Evolutionary conservation across 140 eudicot genomes (phyloP).

Genomic region (Oenanthe javanica): DNA sequence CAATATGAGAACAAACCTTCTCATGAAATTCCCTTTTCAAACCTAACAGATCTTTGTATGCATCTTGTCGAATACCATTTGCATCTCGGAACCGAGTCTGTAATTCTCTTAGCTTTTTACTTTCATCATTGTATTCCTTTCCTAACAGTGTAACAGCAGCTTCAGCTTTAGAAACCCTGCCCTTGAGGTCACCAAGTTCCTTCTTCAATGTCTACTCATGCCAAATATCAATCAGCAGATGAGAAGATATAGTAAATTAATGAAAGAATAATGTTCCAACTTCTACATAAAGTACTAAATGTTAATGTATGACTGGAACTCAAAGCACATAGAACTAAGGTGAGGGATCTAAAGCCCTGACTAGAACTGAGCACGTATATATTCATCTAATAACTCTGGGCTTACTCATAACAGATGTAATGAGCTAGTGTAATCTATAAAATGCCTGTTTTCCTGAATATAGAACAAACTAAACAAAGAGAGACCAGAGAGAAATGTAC

Average conservation of each 20-base stretch:
- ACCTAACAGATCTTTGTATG: constrained; percentile 36
- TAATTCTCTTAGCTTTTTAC: constrained; percentile 44
- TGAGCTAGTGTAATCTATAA: neutral
- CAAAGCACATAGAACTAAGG: neutral
- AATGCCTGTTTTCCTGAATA: neutral
- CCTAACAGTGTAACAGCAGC: constrained; percentile 28
- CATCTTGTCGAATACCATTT: constrained; percentile 67
- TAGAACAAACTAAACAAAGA: neutral
- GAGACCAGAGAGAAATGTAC: constrained; percentile 23
- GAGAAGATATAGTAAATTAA: neutral
- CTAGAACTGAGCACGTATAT: neutral
- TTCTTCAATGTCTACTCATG: constrained; percentile 55
- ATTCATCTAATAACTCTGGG: neutral
- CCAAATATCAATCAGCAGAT: constrained; percentile 11
- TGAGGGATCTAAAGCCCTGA: neutral
- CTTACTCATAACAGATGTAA: neutral
- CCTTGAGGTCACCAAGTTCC: constrained; percentile 56
- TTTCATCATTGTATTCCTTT: constrained; percentile 45
- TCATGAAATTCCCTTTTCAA: constrained; percentile 47
- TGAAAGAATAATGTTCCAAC: neutral
- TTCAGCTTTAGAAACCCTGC: constrained; percentile 48
- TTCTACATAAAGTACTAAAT: neutral
- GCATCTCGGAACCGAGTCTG: constrained; percentile 52
- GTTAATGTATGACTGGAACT: neutral
- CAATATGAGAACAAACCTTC: constrained; percentile 52